phyloP scores from a whole-genome alignment of 345 rosid genomes.

The Stellera chamaejasme region DNA sequence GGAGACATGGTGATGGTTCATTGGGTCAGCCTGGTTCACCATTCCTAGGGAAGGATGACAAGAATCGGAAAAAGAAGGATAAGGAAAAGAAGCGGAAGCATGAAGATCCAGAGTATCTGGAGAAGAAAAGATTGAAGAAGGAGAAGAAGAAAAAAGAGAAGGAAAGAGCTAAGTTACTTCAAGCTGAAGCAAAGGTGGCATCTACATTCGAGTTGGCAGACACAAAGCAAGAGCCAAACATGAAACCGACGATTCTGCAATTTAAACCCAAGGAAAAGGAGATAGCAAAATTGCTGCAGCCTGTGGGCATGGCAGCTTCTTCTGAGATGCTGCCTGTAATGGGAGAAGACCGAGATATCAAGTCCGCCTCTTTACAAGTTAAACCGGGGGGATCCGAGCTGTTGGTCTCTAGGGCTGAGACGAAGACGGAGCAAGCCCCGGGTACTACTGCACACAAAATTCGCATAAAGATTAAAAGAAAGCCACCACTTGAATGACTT shows the following conservation, averaged over 20 bases:
- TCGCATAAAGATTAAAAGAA: conserved; percentile 65
- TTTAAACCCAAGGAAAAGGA: conserved; percentile 26
- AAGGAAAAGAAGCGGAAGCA: conserved; percentile 60
- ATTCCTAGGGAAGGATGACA: conserved; percentile 32
- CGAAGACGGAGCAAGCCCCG: conserved; percentile 40
- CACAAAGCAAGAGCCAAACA: conserved; percentile 19
- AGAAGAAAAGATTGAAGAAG: conserved; percentile 72
- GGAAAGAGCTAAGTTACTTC: conserved; percentile 55
- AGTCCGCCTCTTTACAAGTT: conserved; percentile 15
- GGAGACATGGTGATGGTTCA: conserved; percentile 24
- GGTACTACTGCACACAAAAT: conserved; percentile 45
- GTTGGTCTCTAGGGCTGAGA: conserved; percentile 25
- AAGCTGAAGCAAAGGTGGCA: conserved; percentile 20
- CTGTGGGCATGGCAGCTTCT: conserved; percentile 10
- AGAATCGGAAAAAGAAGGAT: conserved; percentile 36
- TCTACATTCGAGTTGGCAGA: conserved; percentile 19
- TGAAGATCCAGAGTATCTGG: conserved; percentile 56
- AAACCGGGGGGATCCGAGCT: conserved; percentile 34
- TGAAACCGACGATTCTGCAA: conserved; percentile 17
- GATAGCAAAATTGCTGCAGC: too few relatives aligned
- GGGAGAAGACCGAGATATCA: conserved; percentile 17
- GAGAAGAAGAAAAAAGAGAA: conserved; percentile 82
- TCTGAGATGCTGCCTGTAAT: conserved; percentile 17
- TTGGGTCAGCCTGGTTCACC: conserved; percentile 20
- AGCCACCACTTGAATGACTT: conserved; percentile 28